Percentiles rank a stretch among this genome's conserved stretches.
Evolutionary conservation across 345 rosid species (phyloP).

Genomic region (Carallia brachiata): DNA sequence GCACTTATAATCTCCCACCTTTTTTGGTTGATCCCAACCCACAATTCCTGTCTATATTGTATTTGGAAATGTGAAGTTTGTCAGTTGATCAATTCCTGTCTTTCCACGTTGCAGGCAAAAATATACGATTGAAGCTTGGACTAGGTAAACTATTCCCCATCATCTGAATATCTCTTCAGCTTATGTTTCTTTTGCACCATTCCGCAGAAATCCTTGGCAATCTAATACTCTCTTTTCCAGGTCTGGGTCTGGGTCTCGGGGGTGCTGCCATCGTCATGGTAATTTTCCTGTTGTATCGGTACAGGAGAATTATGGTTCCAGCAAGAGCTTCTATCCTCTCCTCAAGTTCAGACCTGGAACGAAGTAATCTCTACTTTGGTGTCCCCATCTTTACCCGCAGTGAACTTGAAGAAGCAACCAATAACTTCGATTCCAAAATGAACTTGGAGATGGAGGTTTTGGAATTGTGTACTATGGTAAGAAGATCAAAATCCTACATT

Average conservation of each 20-base stretch:
- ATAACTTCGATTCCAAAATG: not conserved
- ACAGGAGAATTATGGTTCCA: slow-evolving; percentile 22
- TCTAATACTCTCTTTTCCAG: slow-evolving; percentile 8
- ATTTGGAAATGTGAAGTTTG: no score
- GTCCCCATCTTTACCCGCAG: slow-evolving; percentile 14
- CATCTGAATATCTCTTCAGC: not conserved
- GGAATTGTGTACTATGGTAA: slow-evolving; percentile 16
- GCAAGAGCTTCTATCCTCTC: slow-evolving; percentile 26
- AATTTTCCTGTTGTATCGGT: slow-evolving; percentile 9
- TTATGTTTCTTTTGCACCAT: not conserved
- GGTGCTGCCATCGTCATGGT: slow-evolving; percentile 20
- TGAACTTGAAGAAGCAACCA: slow-evolving; percentile 19
- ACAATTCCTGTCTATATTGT: no score
- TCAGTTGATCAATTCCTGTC: no score
- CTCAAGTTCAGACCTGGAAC: slow-evolving; percentile 37
- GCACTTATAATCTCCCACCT: no score
- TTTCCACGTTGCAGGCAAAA: no score
- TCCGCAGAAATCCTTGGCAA: not conserved
- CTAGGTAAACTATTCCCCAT: slow-evolving; percentile 22
- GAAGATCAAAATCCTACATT: not conserved
- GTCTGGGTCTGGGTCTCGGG: slow-evolving; percentile 47
- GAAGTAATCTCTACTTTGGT: slow-evolving; percentile 4
- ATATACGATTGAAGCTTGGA: not conserved
- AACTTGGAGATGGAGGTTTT: slow-evolving; percentile 17
- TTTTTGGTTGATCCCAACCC: no score